These are phyloP conservation scores for Kwoniella botswanensis DNA, from an alignment of 768 basidiomycete genomes.

Conservation along the genomic window DNA sequence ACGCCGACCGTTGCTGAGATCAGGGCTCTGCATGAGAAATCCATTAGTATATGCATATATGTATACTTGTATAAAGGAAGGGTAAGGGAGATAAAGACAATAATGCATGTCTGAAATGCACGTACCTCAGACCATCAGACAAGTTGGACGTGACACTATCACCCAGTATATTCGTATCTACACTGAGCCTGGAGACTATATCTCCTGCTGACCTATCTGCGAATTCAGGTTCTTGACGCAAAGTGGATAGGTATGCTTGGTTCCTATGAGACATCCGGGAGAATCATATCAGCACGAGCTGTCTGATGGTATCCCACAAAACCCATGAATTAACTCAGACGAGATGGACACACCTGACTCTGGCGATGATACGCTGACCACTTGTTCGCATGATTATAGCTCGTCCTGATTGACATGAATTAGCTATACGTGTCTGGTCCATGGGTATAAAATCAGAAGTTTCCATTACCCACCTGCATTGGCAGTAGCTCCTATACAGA, in stretches of 20 bases:
- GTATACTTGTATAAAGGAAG: too few species aligned
- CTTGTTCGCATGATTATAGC: constrained; percentile 74
- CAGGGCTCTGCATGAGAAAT: constrained; percentile 66
- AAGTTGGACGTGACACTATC: constrained; percentile 64
- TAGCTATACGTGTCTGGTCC: not conserved
- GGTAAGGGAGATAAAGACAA: too few species aligned
- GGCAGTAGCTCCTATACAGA: constrained; percentile 83
- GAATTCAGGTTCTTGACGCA: constrained; percentile 89
- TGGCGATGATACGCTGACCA: constrained; percentile 89
- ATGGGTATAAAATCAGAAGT: not conserved
- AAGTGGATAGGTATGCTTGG: constrained; percentile 77
- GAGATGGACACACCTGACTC: constrained; percentile 55
- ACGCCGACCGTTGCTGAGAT: constrained; percentile 96
- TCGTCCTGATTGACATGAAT: constrained; percentile 30
- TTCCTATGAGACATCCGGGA: constrained; percentile 61
- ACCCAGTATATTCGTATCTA: constrained; percentile 90
- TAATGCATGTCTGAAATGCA: not conserved
- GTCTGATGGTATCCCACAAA: too few species aligned
- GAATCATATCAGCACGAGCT: not conserved
- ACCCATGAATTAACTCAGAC: too few species aligned
- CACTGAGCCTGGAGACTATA: constrained; percentile 84
- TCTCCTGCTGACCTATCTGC: constrained; percentile 93
- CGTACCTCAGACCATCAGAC: constrained; percentile 62
- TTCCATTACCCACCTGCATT: constrained; percentile 72
- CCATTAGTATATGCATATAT: not conserved